Conservation (phyloP, 306 rosid species). For the Adenanthera pavonina region DNA sequence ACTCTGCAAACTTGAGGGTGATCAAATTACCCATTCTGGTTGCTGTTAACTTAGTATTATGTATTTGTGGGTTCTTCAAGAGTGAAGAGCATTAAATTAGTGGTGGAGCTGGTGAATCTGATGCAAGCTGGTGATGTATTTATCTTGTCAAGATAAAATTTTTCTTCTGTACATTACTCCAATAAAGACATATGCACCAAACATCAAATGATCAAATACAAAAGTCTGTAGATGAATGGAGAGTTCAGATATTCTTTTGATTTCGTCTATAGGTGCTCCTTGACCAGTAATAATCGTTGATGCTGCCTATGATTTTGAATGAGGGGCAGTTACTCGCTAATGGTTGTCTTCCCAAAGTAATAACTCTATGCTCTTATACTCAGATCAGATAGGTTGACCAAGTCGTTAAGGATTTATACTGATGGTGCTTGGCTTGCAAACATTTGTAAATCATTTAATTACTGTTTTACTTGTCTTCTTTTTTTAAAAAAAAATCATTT, state of each 20-base stretch:
- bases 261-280: background rate
- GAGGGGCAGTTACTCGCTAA: background rate
- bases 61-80: conserved; percentile 15
- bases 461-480: background rate
- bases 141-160: background rate
- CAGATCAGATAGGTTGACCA: background rate
- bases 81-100: conserved; percentile 5
- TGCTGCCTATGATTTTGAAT: background rate
- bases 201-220: background rate
- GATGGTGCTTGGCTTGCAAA: background rate
- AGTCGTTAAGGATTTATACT: background rate
- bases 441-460: background rate
- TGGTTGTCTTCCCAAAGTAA: background rate
- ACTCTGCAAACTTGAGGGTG: conserved; percentile 22
- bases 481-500: background rate
- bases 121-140: background rate
- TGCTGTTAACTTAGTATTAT: background rate
- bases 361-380: background rate
- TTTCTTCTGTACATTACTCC: background rate
- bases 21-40: conserved; percentile 6
- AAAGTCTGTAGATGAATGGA: background rate
- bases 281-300: background rate
- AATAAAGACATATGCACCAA: background rate
- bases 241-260: background rate
- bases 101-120: conserved; percentile 5